phyloP scores from a whole-genome alignment of 768 basidiomycete species.

The Rhizopogon salebrosus region DNA sequence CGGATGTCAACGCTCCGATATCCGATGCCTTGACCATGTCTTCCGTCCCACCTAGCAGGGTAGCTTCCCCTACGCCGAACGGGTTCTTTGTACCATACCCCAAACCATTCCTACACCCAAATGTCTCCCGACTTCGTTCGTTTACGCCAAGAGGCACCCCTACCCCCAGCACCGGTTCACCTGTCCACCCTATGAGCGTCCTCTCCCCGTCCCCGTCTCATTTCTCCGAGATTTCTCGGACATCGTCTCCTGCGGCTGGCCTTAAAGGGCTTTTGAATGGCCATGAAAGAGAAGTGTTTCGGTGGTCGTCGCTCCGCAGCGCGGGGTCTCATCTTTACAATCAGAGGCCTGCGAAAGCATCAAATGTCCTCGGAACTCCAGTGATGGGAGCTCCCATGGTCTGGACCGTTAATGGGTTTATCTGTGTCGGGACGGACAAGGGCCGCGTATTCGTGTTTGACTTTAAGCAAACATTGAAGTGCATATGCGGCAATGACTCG shows the following conservation, averaged over 20 bases:
- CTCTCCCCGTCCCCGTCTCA: conserved; percentile 56
- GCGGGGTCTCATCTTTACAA: conserved; percentile 55
- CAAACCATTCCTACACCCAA: conserved; percentile 63
- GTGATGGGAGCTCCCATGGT: conserved; percentile 69
- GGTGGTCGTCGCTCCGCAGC: conserved; percentile 65
- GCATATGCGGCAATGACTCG: conserved; percentile 68
- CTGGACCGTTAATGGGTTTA: conserved; percentile 77
- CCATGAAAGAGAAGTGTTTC: conserved; percentile 56
- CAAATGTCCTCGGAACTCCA: conserved; percentile 55
- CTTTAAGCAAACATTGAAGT: conserved; percentile 81
- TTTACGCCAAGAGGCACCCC: conserved; percentile 46
- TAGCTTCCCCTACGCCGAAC: conserved; percentile 31
- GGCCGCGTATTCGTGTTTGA: conserved; percentile 83
- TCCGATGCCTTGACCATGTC: conserved; percentile 29
- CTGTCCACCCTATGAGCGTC: conserved; percentile 39
- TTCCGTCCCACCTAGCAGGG: conserved; percentile 33
- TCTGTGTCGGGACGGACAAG: conserved; percentile 82
- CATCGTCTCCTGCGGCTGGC: conserved; percentile 48
- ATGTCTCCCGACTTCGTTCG: conserved; percentile 78
- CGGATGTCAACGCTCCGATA: conserved; percentile 33
- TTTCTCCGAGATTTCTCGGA: conserved; percentile 66
- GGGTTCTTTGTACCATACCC: conserved; percentile 28
- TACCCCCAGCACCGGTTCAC: conserved; percentile 34
- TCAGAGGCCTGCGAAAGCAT: conserved; percentile 50
- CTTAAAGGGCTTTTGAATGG: conserved; percentile 16